These are phyloP conservation scores for Hypoxylon intermedium DNA, from an alignment of 495 filamentous ascomycete genomes.

Conservation along the genomic window DNA sequence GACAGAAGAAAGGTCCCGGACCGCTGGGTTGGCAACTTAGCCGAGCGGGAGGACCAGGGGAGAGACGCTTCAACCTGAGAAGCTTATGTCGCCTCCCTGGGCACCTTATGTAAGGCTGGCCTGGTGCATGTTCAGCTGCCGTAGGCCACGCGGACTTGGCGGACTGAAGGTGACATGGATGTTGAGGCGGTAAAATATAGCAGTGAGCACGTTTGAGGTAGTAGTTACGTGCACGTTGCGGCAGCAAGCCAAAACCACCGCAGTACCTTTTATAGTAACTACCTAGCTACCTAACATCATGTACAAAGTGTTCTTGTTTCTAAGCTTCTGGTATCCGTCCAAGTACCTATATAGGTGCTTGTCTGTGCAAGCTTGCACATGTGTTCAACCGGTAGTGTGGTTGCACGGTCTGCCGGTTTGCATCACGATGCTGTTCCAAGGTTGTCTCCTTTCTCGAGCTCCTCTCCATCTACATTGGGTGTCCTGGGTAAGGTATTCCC, in stretches of 20 bases:
- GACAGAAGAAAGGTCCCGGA: conserved; percentile 6
- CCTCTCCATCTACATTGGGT: background rate
- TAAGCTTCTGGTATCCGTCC: too few species aligned
- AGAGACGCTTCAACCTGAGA: conserved; percentile 7
- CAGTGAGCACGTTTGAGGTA: conserved; percentile 5
- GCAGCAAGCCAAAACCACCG: background rate
- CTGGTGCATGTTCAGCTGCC: background rate
- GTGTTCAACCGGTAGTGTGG: too few species aligned
- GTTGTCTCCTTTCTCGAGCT: background rate
- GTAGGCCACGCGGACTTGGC: background rate
- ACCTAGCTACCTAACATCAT: too few species aligned
- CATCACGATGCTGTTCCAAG: background rate
- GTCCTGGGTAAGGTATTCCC: background rate
- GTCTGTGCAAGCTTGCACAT: too few species aligned
- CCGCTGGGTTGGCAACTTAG: conserved; percentile 15
- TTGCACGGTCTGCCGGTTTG: background rate
- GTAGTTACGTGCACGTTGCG: background rate
- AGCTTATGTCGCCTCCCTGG: background rate
- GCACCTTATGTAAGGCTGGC: too few species aligned
- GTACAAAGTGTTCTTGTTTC: too few species aligned
- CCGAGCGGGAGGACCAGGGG: background rate
- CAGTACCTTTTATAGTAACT: background rate
- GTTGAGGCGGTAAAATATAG: background rate
- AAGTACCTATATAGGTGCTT: too few species aligned
- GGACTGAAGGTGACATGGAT: background rate